Conservation (phyloP, 2,329 filamentous ascomycete species). For the Fusarium proliferatum region DNA sequence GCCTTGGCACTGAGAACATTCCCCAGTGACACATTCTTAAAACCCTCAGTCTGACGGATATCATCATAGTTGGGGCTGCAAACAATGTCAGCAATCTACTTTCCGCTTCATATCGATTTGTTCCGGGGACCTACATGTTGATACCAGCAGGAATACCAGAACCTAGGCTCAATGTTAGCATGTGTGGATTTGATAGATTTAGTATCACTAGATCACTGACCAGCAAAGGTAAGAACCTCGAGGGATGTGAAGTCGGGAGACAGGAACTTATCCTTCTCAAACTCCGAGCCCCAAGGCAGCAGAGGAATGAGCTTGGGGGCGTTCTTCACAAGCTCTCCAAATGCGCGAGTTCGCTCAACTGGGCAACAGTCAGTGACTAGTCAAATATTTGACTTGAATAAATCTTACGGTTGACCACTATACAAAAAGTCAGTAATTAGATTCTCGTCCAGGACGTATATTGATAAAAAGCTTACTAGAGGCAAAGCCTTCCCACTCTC, state of each 20-base stretch:
- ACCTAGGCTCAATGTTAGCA: conserved; percentile 47
- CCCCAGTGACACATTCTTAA: conserved; percentile 93
- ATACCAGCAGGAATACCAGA: conserved; percentile 76
- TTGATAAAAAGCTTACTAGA: conserved; percentile 56
- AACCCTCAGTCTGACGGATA: conserved; percentile 84
- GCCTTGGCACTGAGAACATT: conserved; percentile 94
- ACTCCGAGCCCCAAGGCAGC: conserved; percentile 86
- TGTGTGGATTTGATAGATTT: conserved; percentile 46
- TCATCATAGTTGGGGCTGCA: conserved; percentile 74
- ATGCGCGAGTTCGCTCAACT: conserved; percentile 87
- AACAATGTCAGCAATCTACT: conserved; percentile 18
- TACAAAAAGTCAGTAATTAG: conserved; percentile 32
- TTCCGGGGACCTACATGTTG: conserved; percentile 61
- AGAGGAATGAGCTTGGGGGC: conserved; percentile 88
- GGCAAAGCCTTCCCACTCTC: conserved; percentile 88
- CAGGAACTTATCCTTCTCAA: conserved; percentile 96
- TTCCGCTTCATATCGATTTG: not conserved
- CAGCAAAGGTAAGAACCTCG: conserved; percentile 84
- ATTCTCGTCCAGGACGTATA: not conserved
- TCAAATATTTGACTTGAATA: not conserved
- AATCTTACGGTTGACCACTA: conserved; percentile 73
- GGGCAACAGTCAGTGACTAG: conserved; percentile 11
- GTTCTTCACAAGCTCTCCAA: conserved; percentile 83
- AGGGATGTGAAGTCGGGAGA: conserved; percentile 96
- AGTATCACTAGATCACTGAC: conserved; percentile 13